Evolutionary conservation across 768 basidiomycete genomes (phyloP).

Genomic region (Rhizopogon vulgaris): DNA sequence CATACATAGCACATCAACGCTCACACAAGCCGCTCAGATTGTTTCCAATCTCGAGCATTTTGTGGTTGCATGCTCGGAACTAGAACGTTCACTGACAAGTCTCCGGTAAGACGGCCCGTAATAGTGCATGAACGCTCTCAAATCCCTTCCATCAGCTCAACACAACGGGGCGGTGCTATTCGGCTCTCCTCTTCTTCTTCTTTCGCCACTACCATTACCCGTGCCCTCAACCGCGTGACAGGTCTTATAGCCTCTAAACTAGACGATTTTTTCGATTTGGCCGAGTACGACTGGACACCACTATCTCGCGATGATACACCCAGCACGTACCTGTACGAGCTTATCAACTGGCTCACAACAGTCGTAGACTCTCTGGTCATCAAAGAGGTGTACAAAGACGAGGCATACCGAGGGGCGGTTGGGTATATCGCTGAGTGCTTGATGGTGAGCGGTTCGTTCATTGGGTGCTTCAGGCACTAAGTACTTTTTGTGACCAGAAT

Average conservation of each 20-base stretch:
- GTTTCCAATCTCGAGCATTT: constrained; percentile 92
- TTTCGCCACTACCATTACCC: constrained; percentile 63
- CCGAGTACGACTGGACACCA: constrained; percentile 94
- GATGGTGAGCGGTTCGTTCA: constrained; percentile 54
- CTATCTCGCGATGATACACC: constrained; percentile 63
- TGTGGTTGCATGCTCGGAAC: constrained; percentile 73
- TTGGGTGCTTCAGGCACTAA: not conserved
- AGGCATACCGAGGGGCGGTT: constrained; percentile 86
- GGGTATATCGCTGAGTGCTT: constrained; percentile 81
- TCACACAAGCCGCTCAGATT: constrained; percentile 90
- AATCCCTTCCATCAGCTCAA: constrained; percentile 45
- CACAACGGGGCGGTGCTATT: constrained; percentile 79
- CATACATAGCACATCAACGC: constrained; percentile 66
- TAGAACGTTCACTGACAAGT: constrained; percentile 78
- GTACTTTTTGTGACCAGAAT: constrained; percentile 37
- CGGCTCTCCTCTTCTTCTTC: constrained; percentile 55
- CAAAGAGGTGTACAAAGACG: constrained; percentile 80
- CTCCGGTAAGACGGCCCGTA: constrained; percentile 50
- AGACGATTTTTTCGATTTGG: constrained; percentile 91
- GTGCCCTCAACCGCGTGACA: constrained; percentile 71
- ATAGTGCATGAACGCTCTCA: not conserved
- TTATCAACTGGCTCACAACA: constrained; percentile 94
- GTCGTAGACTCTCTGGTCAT: constrained; percentile 88
- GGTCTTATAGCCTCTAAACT: constrained; percentile 85
- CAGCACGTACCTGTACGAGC: constrained; percentile 91